Evolutionary conservation across 2,329 filamentous ascomycete species (phyloP).

Genomic region (Microsporum audouinii): DNA sequence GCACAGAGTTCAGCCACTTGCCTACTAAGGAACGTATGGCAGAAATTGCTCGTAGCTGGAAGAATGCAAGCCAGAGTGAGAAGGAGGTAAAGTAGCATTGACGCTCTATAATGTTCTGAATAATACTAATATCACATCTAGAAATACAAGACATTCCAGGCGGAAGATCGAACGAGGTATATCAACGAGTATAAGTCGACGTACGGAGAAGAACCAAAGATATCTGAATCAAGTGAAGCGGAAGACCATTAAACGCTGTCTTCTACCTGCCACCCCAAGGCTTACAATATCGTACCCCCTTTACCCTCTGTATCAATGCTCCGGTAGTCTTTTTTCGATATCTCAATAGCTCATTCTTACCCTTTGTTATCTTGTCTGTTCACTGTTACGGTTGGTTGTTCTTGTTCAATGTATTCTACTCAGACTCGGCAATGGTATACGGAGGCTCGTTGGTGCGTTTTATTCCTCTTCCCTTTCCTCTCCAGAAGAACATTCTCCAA

Average conservation of each 20-base stretch:
- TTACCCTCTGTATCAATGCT: not conserved
- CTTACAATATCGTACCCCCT: not conserved
- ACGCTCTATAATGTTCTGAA: not conserved
- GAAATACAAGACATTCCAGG: conserved; percentile 18
- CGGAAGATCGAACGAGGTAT: conserved; percentile 17
- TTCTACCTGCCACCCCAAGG: not conserved
- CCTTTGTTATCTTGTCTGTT: not conserved
- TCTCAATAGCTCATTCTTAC: not conserved
- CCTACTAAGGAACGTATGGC: conserved; percentile 24
- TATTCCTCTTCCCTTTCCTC: not conserved
- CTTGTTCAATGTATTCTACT: conserved; percentile 1
- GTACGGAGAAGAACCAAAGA: conserved; percentile 5
- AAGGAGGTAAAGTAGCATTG: conserved; percentile 18
- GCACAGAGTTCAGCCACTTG: conserved; percentile 42
- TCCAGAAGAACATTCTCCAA: not conserved
- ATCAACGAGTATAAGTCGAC: conserved; percentile 16
- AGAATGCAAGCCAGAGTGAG: conserved; percentile 28
- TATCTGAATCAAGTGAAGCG: not conserved
- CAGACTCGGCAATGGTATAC: not conserved
- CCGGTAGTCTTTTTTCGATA: not conserved
- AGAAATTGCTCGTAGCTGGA: conserved; percentile 9
- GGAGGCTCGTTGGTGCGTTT: not conserved
- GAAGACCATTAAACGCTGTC: not conserved
- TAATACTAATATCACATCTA: conserved; percentile 3
- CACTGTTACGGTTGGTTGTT: not conserved